Evolutionary conservation across 441 rosid species (phyloP).

Genomic region (Pelargonium hybrid): DNA sequence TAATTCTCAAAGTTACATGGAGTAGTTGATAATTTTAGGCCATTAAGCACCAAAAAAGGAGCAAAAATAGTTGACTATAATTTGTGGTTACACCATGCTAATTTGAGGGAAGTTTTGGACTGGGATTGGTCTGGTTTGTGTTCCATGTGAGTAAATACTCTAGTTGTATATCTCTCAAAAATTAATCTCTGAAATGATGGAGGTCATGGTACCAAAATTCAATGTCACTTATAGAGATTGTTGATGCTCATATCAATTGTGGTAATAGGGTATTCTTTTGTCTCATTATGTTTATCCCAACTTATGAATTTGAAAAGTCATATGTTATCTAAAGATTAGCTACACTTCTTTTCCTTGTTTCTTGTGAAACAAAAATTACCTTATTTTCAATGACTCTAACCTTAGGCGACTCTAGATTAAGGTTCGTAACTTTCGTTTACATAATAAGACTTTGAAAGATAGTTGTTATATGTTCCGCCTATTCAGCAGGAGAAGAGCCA

Average conservation of each 20-base stretch:
- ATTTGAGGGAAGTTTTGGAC: not conserved
- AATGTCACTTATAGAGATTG: not conserved
- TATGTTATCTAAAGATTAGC: not conserved
- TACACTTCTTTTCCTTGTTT: not conserved
- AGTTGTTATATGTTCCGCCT: not conserved
- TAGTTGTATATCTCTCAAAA: not conserved
- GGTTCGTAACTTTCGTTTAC: not conserved
- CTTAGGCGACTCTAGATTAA: not conserved
- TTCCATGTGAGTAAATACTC: not conserved
- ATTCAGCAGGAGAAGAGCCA: not conserved
- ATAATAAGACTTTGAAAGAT: not conserved
- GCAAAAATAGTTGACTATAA: not conserved
- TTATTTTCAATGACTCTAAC: not conserved
- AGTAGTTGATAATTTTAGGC: not conserved
- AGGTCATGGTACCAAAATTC: not conserved
- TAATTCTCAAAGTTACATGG: not conserved
- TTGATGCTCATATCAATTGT: not conserved
- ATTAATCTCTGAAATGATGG: not conserved
- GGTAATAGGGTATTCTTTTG: not conserved
- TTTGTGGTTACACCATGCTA: not conserved
- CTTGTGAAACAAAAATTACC: not conserved
- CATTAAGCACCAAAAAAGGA: not conserved
- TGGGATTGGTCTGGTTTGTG: not conserved
- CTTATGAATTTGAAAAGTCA: not conserved
- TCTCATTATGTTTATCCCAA: not conserved